These are phyloP conservation scores for Apiotrichum porosum DNA, from an alignment of 1,284 basidiomycete genomes.

Conservation along the genomic window DNA sequence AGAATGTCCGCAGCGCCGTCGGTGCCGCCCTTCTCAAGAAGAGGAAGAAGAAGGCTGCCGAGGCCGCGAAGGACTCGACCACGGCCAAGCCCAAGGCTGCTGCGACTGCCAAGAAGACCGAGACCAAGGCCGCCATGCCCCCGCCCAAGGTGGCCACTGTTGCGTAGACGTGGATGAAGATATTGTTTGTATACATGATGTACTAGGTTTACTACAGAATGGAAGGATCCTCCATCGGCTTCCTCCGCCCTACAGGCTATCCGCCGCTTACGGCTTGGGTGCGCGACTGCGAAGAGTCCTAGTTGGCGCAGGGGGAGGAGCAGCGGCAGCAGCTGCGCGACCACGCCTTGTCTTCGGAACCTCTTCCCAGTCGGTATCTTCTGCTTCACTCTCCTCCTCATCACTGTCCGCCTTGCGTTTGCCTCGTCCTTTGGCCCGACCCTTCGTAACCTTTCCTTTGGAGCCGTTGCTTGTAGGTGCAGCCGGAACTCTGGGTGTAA, in stretches of 20 bases:
- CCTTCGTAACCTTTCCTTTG: too few relatives aligned
- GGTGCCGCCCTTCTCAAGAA: slow-evolving; percentile 53
- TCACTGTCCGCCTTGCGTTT: slow-evolving; percentile 7
- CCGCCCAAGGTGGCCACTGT: too few relatives aligned
- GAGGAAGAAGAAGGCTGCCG: slow-evolving; percentile 17
- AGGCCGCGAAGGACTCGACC: slow-evolving; percentile 51
- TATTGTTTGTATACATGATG: not conserved
- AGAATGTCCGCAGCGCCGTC: slow-evolving; percentile 87
- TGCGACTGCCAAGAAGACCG: not conserved
- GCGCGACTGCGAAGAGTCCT: slow-evolving; percentile 27
- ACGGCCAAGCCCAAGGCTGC: slow-evolving; percentile 25
- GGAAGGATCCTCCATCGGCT: too few relatives aligned
- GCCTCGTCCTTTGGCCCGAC: not conserved
- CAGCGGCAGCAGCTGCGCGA: not conserved
- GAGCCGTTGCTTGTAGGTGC: too few relatives aligned
- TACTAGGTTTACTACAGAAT: not conserved
- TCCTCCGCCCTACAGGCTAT: too few relatives aligned
- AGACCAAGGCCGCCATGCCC: slow-evolving; percentile 56
- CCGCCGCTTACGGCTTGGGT: slow-evolving; percentile 25
- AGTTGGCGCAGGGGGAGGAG: slow-evolving; percentile 9
- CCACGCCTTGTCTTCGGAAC: too few relatives aligned
- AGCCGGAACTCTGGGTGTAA: too few relatives aligned
- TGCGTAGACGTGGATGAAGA: too few relatives aligned
- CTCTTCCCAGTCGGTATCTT: slow-evolving; percentile 5
- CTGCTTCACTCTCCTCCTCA: slow-evolving; percentile 15